Evolutionary conservation across 345 rosid genomes (phyloP).

Genomic region (Citrus medica): DNA sequence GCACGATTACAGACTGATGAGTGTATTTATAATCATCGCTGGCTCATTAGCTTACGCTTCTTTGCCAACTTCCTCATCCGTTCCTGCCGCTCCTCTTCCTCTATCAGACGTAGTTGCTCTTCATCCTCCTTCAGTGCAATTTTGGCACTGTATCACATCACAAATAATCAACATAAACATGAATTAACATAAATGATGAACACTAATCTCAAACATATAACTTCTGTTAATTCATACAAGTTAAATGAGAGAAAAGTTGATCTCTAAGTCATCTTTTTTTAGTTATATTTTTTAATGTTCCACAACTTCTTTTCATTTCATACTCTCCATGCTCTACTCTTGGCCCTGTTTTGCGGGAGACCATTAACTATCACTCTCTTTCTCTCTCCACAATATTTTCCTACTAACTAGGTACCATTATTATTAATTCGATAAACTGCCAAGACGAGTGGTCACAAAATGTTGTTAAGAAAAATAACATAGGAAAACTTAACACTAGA

Average conservation of each 20-base stretch:
- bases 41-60: constrained; percentile 48
- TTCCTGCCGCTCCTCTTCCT: constrained; percentile 66
- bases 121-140: constrained; percentile 74
- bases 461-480: background rate
- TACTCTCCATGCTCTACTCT: background rate
- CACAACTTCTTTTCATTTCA: background rate
- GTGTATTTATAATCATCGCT: constrained; percentile 3
- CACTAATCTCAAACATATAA: background rate
- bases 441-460: background rate
- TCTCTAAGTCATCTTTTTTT: background rate
- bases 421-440: background rate
- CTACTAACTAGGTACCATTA: background rate
- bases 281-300: background rate
- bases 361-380: background rate
- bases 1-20: background rate
- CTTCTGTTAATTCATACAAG: background rate
- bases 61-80: constrained; percentile 39
- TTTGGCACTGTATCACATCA: constrained; percentile 44
- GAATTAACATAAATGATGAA: background rate
- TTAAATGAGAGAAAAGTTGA: background rate
- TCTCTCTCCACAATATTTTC: background rate
- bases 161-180: background rate
- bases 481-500: background rate
- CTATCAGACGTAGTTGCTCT: constrained; percentile 50
- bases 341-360: background rate